Evolutionary conservation across 495 filamentous ascomycete genomes (phyloP).

Genomic region (Lophiotrema nucula): DNA sequence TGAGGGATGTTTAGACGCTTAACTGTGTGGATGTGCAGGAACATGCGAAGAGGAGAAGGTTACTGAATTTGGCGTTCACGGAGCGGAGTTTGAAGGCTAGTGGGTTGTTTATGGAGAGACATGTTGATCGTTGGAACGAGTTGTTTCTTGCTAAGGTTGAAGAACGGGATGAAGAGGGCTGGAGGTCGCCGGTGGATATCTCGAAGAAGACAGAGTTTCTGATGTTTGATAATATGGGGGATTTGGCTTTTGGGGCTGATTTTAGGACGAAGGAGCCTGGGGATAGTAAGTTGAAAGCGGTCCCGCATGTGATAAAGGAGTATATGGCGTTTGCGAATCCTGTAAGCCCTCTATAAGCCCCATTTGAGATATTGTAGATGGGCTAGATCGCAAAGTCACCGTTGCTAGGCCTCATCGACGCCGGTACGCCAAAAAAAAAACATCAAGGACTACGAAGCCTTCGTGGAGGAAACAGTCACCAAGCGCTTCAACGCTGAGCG

Average conservation of each 20-base stretch:
- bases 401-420: background rate
- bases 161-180: background rate
- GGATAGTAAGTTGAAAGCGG: slow-evolving; percentile 18
- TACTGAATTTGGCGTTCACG: slow-evolving; percentile 36
- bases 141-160: slow-evolving; percentile 10
- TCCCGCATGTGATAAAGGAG: slow-evolving; percentile 29
- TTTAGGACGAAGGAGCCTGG: slow-evolving; percentile 45
- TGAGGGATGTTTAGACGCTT: slow-evolving; percentile 28
- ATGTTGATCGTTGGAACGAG: slow-evolving; percentile 41
- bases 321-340: slow-evolving; percentile 20
- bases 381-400: slow-evolving; percentile 23
- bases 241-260: slow-evolving; percentile 65
- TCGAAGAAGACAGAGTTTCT: slow-evolving; percentile 62
- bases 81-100: slow-evolving; percentile 34
- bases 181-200: slow-evolving; percentile 45
- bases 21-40: slow-evolving; percentile 22
- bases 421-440: background rate
- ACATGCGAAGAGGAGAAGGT: slow-evolving; percentile 37
- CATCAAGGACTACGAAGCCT: slow-evolving; percentile 12
- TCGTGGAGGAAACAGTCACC: slow-evolving; percentile 5
- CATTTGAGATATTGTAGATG: background rate
- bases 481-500: too few relatives aligned
- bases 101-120: slow-evolving; percentile 17
- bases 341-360: slow-evolving; percentile 7
- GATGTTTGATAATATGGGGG: slow-evolving; percentile 70